Conservation (phyloP, 495 filamentous ascomycete species). For the Aspergillus incahuasiensis region DNA sequence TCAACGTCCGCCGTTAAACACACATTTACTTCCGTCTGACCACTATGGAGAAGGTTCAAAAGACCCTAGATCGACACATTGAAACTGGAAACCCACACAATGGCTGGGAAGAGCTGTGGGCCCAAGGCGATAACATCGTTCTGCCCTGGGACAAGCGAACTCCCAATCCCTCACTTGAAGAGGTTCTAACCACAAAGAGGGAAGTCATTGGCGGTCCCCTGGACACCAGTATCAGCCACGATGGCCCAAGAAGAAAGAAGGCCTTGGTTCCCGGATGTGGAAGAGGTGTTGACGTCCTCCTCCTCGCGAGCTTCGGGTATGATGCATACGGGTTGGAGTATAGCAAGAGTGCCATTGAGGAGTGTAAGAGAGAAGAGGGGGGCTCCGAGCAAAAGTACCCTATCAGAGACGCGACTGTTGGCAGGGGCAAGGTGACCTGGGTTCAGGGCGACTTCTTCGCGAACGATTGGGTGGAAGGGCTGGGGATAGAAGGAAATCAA, state of each 20-base stretch:
- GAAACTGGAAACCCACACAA: background rate
- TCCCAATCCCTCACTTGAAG: background rate
- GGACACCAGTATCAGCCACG: background rate
- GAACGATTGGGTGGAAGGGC: constrained; percentile 51
- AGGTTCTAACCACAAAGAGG: background rate
- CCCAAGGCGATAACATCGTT: background rate
- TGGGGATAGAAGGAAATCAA: constrained; percentile 40
- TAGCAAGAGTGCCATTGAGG: constrained; percentile 51
- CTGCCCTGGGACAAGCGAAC: constrained; percentile 4
- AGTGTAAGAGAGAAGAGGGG: constrained; percentile 45
- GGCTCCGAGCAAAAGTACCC: constrained; percentile 41
- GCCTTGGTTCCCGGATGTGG: constrained; percentile 72
- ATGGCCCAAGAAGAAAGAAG: constrained; percentile 28
- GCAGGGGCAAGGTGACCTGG: constrained; percentile 54
- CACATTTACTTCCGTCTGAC: background rate
- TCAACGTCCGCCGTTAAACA: too few relatives aligned
- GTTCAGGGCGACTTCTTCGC: constrained; percentile 70
- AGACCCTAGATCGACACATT: constrained; percentile 1
- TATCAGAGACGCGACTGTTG: constrained; percentile 36
- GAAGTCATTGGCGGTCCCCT: background rate
- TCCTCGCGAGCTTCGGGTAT: constrained; percentile 67
- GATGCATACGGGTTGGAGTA: constrained; percentile 71
- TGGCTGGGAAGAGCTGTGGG: constrained; percentile 9
- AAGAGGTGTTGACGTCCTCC: constrained; percentile 66
- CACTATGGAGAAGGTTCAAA: background rate